Percentiles rank a stretch among this genome's conserved stretches.
Conservation (phyloP, 768 basidiomycete species). For the Termitomyces sp. region DNA sequence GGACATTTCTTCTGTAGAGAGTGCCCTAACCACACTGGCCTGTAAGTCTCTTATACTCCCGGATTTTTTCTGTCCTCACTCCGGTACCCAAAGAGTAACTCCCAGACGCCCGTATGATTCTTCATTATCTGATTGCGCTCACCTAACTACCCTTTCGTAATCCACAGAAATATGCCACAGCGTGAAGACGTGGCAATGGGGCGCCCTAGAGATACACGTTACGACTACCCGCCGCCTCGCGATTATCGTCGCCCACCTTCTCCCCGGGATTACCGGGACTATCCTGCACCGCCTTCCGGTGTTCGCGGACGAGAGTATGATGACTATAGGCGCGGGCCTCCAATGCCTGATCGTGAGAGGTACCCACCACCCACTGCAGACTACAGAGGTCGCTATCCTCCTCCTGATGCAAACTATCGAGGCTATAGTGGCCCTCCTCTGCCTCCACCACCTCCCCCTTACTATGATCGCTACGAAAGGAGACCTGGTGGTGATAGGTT, state of each 20-base stretch:
- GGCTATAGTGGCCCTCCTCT: constrained; percentile 49
- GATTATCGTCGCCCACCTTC: constrained; percentile 63
- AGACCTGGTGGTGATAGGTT: constrained; percentile 52
- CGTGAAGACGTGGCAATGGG: constrained; percentile 57
- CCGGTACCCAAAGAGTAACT: constrained; percentile 18
- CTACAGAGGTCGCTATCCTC: constrained; percentile 56
- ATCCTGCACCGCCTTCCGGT: constrained; percentile 44
- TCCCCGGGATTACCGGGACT: constrained; percentile 67
- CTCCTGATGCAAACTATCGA: constrained; percentile 49
- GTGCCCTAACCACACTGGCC: constrained; percentile 56
- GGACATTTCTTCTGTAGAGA: constrained; percentile 42
- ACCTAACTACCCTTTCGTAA: constrained; percentile 48
- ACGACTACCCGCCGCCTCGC: constrained; percentile 58
- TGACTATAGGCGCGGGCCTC: constrained; percentile 56
- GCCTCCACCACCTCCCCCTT: constrained; percentile 41
- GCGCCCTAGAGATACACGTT: constrained; percentile 50
- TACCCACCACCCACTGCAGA: constrained; percentile 50
- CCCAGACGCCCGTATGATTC: constrained; percentile 47
- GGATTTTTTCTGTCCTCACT: not conserved
- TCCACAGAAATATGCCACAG: constrained; percentile 36
- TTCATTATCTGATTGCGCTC: constrained; percentile 56
- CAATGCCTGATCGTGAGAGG: constrained; percentile 44
- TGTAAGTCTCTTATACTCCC: constrained; percentile 38
- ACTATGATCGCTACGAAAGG: constrained; percentile 63
- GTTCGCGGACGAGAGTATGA: constrained; percentile 66